Conservation (phyloP, 371 early-diverging fungal genomes). For the Mucor lusitanicus region DNA sequence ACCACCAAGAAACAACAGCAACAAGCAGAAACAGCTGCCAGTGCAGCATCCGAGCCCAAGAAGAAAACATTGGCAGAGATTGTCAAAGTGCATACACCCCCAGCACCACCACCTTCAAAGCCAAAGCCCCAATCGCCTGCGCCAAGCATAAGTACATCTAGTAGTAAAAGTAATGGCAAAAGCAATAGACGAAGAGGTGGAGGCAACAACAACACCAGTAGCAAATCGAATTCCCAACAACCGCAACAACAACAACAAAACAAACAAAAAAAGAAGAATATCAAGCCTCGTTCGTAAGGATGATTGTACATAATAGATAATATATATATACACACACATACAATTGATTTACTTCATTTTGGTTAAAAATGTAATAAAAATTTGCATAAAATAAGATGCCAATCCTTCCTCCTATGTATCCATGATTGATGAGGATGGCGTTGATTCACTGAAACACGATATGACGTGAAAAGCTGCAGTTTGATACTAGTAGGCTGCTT, state of each 20-base stretch:
- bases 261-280: slow-evolving; percentile 6
- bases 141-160: background rate
- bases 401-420: too few relatives aligned
- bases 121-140: background rate
- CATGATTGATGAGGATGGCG: too few relatives aligned
- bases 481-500: too few relatives aligned
- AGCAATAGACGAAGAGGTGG: slow-evolving; percentile 25
- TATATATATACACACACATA: background rate
- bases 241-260: background rate
- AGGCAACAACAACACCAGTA: background rate
- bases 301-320: background rate
- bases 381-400: background rate
- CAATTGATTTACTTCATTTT: too few relatives aligned
- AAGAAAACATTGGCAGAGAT: slow-evolving; percentile 29
- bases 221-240: background rate
- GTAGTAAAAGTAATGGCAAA: slow-evolving; percentile 8
- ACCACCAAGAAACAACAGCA: slow-evolving; percentile 12
- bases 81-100: slow-evolving; percentile 18
- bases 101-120: background rate
- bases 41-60: slow-evolving; percentile 1
- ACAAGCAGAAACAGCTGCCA: background rate
- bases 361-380: background rate
- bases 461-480: too few relatives aligned
- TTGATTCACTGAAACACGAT: too few relatives aligned
- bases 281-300: slow-evolving; percentile 1